Percentiles rank a stretch among this genome's conserved stretches.
phyloP scores from a whole-genome alignment of 768 basidiomycete genomes.

The Calocybe gangraenosa region DNA sequence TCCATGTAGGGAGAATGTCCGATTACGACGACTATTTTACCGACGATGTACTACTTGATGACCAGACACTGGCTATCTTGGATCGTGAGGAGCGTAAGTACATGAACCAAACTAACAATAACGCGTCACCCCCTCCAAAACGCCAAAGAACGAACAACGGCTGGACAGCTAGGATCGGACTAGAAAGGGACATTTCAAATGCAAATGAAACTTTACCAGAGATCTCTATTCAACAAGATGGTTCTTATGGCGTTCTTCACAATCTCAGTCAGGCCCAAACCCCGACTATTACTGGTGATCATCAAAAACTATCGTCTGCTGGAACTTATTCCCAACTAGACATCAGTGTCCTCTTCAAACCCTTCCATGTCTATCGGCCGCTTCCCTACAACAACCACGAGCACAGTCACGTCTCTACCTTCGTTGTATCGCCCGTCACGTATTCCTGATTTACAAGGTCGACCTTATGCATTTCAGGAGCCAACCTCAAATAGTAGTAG shows the following conservation, averaged over 20 bases:
- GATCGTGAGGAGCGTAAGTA: constrained; percentile 54
- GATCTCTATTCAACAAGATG: constrained; percentile 55
- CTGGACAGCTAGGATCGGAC: constrained; percentile 34
- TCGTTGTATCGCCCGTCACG: no score
- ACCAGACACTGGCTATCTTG: constrained; percentile 53
- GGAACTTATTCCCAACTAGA: neutral
- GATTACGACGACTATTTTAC: constrained; percentile 63
- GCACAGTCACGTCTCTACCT: neutral
- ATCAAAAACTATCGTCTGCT: neutral
- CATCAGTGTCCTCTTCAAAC: neutral
- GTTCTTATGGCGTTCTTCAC: constrained; percentile 44
- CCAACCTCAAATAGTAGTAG: neutral
- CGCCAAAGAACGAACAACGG: constrained; percentile 49
- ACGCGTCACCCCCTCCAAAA: constrained; percentile 41
- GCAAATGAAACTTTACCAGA: constrained; percentile 58
- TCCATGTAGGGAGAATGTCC: constrained; percentile 37
- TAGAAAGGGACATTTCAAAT: constrained; percentile 22
- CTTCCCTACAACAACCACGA: neutral
- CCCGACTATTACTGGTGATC: neutral
- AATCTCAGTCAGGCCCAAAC: constrained; percentile 11
- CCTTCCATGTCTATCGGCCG: neutral
- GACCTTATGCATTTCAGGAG: constrained; percentile 5
- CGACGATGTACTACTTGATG: constrained; percentile 64
- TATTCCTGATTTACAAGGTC: no score
- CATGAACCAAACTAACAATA: constrained; percentile 22